Evolutionary conservation across 768 basidiomycete species (phyloP).

Genomic region (Trametes sanguinea): DNA sequence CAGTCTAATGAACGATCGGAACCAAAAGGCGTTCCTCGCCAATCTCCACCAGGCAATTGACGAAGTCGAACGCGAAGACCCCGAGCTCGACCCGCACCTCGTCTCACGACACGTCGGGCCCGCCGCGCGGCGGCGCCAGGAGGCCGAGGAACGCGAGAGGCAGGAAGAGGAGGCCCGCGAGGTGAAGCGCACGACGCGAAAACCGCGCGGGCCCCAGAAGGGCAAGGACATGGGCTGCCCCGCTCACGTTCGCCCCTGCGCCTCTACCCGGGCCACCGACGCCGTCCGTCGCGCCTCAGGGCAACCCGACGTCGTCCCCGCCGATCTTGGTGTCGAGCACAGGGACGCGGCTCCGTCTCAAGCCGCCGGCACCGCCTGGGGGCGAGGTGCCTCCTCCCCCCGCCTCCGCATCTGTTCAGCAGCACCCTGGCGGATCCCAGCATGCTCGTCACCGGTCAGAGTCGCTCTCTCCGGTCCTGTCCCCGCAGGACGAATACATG

Average conservation of each 20-base stretch:
- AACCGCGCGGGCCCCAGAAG: slow-evolving; percentile 39
- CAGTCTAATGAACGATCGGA: slow-evolving; percentile 43
- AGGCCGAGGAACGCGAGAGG: slow-evolving; percentile 42
- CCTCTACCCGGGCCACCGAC: slow-evolving; percentile 17
- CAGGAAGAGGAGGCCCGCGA: slow-evolving; percentile 51
- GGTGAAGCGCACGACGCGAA: slow-evolving; percentile 34
- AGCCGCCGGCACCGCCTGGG: slow-evolving; percentile 42
- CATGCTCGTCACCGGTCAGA: slow-evolving; percentile 23
- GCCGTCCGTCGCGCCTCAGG: background rate
- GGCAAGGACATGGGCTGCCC: slow-evolving; percentile 41
- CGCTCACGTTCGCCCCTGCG: slow-evolving; percentile 29
- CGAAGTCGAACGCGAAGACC: slow-evolving; percentile 48
- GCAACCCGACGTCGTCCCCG: slow-evolving; percentile 2
- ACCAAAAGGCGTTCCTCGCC: slow-evolving; percentile 46
- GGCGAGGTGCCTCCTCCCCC: slow-evolving; percentile 21
- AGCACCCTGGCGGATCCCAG: slow-evolving; percentile 20
- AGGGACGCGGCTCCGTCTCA: slow-evolving; percentile 52
- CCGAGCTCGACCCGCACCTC: slow-evolving; percentile 47
- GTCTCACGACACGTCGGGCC: slow-evolving; percentile 49
- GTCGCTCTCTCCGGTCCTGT: slow-evolving; percentile 36
- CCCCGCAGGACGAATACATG: slow-evolving; percentile 38
- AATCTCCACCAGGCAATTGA: slow-evolving; percentile 52
- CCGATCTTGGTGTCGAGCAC: slow-evolving; percentile 45
- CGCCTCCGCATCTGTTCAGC: slow-evolving; percentile 24
- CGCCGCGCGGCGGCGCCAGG: slow-evolving; percentile 44